Evolutionary conservation across 2,329 filamentous ascomycete genomes (phyloP), one percentile per base, ranked within the genome.

Genomic region (Sclerotinia borealis): DNA sequence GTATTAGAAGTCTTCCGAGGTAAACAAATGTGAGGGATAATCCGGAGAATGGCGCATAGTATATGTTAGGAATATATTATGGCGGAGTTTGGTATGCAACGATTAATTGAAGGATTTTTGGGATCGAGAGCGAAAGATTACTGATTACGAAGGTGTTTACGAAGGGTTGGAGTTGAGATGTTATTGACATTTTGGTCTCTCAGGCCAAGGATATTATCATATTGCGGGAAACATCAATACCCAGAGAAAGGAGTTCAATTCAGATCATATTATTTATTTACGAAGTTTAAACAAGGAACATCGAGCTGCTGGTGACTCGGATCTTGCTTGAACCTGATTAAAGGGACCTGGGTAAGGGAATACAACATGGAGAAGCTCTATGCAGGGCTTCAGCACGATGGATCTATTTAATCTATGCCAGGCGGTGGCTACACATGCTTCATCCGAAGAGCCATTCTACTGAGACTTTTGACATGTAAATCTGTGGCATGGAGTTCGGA

Each of bases 1-100:
- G 54, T 29, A 67, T 66, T 27, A 64, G 63, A 56, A 66, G 61
- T 51, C 49, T 72, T 61, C 71, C 70, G 27, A 64, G 71, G 58
- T 71, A 51, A 65, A 29, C 22, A 51, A 25, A 52, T 34, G 19
- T 59, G 45, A 22, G 41, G 22, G 25, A 31, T 11, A 19, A 52
- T 47, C 25, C 31, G 39, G 47, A 34, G n/a, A 19, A 56, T 25
- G 19, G 39, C n/a, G n/a, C 25, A 34, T 25, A 25, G n/a, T 56
- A 15, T 56, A 34, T 34, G 17, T 25, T 11, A 39, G 27, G 19
- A 43, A 56, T 4, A 25, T 45, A 45, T 56, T 19, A 4, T 34
- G 48, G 19, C 4, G 39, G 54, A 25, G 39, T 56, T 45, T 56
- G 54, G 27, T 27, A 34, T 31, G 29, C 54, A 6, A 45, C 27